Evolutionary conservation across 2,329 filamentous ascomycete species (phyloP), one percentile per base, ranked within the genome.

Genomic region (Colletotrichum sp.): DNA sequence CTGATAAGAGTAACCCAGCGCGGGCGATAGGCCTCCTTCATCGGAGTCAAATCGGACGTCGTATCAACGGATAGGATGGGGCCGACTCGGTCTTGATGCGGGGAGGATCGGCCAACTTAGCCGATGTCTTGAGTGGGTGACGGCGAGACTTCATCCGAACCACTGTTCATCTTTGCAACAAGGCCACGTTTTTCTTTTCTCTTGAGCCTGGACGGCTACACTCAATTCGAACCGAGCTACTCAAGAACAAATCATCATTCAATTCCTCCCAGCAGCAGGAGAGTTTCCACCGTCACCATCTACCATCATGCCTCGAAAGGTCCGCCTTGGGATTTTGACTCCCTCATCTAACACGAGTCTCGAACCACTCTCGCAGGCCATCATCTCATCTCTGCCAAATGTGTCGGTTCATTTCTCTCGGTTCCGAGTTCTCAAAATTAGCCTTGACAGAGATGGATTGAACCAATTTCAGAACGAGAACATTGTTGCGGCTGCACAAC

Each of bases 401-500:
- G 61, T 64, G 32, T 64, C 61, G 32, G 21, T 64, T 26, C 61
- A 64, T 26, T 64, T 39, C 15, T 64, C 61, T 0, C 32, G 61
- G 24, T 64, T 64, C 1, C 32, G 61, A 34, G 61, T 64, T 36
- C 61, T 64, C 8, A 64, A 64, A 6, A 64, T 64, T 1, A 39
- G 66, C 16, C 2, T 68, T 0, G 66, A 68, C 28, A 57, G 3
- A 28, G 39, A 55, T 16, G 66, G 66, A 13, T 2, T 68, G 9
- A 26, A 32, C 9, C 66, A 68, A 13, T 68, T 68, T 13, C 28
- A 68, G 26, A 57, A 68, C 21, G 66, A 34, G 16, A 68, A 39
- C 26, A 85, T 85, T 30, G 68, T 86, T 16, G 73, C 78, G 2
- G 84, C 84, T 1, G 83, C 83, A 0, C 78, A 78, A 8, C 81